Evolutionary conservation across 1,139 yeast species (phyloP).

Genomic region (Chernovozyma sophiae-reginae): DNA sequence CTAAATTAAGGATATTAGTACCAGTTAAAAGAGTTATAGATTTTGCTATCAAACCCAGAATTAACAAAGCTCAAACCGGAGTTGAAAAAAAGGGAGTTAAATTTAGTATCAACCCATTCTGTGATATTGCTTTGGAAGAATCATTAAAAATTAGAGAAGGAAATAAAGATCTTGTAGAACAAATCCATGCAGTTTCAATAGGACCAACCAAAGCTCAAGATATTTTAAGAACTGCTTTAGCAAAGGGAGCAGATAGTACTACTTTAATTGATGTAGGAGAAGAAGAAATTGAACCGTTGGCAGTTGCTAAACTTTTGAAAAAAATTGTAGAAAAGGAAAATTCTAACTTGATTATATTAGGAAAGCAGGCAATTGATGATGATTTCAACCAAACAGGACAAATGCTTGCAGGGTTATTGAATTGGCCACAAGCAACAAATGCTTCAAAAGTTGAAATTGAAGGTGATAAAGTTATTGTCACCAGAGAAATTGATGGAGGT

Average conservation of each 20-base stretch:
- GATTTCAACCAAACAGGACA: conserved; percentile 97
- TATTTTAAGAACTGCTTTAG: conserved; percentile 81
- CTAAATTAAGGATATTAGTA: conserved; percentile 70
- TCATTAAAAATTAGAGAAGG: conserved; percentile 74
- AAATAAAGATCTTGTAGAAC: conserved; percentile 68
- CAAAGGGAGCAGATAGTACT: conserved; percentile 89
- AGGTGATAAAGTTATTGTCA: conserved; percentile 63
- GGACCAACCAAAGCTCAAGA: conserved; percentile 89
- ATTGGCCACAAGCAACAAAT: conserved; percentile 98
- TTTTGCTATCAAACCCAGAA: conserved; percentile 88
- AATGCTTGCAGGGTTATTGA: conserved; percentile 87
- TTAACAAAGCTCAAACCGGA: conserved; percentile 81
- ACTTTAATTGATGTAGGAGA: conserved; percentile 80
- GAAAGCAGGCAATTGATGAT: conserved; percentile 95
- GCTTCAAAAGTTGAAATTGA: conserved; percentile 81
- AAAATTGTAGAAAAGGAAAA: conserved; percentile 67
- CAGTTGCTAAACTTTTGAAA: conserved; percentile 80
- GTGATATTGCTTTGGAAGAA: conserved; percentile 95
- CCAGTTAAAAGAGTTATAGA: conserved; percentile 96
- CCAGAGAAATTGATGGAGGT: conserved; percentile 95
- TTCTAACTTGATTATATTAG: conserved; percentile 78
- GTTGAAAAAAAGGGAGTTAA: conserved; percentile 89
- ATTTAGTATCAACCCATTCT: conserved; percentile 92
- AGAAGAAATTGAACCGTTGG: conserved; percentile 76
- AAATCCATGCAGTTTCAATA: conserved; percentile 87